Evolutionary conservation across 139 green algal genomes (phyloP).

Genomic region (Haematococcus lacustris): DNA sequence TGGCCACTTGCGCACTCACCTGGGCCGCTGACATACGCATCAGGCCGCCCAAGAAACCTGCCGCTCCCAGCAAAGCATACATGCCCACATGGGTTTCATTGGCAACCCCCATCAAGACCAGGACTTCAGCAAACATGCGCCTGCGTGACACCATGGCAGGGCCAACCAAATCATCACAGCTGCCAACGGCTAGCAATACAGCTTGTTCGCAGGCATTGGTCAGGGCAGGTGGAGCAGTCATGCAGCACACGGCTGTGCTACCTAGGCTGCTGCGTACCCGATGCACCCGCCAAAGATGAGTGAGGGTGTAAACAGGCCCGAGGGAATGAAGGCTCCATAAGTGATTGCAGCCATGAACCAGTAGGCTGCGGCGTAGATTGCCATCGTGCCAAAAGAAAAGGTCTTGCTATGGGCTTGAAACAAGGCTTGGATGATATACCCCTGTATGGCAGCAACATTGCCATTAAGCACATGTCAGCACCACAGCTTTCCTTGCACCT

Average conservation of each 20-base stretch:
- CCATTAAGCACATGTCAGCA: too few relatives aligned
- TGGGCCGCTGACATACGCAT: slow-evolving; percentile 71
- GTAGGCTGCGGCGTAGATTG: slow-evolving; percentile 36
- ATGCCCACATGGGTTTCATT: slow-evolving; percentile 27
- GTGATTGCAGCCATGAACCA: slow-evolving; percentile 46
- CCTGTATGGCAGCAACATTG: not conserved
- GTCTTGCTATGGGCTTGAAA: slow-evolving; percentile 29
- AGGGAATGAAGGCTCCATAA: slow-evolving; percentile 55
- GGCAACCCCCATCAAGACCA: slow-evolving; percentile 24
- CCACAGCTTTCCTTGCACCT: too few relatives aligned
- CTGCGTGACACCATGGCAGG: too few relatives aligned
- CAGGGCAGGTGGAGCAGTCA: too few relatives aligned
- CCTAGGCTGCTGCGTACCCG: slow-evolving; percentile 31
- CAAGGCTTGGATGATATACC: slow-evolving; percentile 34
- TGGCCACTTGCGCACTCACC: slow-evolving; percentile 18
- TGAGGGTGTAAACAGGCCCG: slow-evolving; percentile 48
- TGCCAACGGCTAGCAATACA: too few relatives aligned
- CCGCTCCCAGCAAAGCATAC: slow-evolving; percentile 51
- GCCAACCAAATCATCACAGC: too few relatives aligned
- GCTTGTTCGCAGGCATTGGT: too few relatives aligned
- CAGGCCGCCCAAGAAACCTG: slow-evolving; percentile 62
- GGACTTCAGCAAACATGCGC: slow-evolving; percentile 35
- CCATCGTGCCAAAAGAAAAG: slow-evolving; percentile 38
- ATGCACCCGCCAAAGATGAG: slow-evolving; percentile 50
- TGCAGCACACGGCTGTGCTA: too few relatives aligned